phyloP scores from a whole-genome alignment of 345 rosid genomes.

The Adansonia digitata region DNA sequence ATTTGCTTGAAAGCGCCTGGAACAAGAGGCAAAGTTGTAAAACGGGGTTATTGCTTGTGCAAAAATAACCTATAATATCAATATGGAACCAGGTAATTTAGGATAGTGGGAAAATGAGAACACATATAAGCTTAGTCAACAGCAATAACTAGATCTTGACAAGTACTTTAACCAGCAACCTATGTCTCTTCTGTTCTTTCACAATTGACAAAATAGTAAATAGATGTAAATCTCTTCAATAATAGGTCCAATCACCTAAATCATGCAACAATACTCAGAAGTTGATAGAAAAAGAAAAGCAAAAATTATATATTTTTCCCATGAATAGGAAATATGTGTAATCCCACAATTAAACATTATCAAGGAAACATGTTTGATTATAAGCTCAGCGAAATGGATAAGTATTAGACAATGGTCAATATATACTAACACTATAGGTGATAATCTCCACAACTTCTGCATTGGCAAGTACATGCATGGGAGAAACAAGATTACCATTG shows the following conservation, averaged over 20 bases:
- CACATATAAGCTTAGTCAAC: not conserved
- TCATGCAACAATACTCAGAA: not conserved
- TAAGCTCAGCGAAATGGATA: constrained; percentile 10
- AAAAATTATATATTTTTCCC: not conserved
- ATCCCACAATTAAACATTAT: not conserved
- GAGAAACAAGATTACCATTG: constrained; percentile 92
- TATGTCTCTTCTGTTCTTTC: not conserved
- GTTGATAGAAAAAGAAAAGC: not conserved
- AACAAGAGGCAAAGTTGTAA: constrained; percentile 14
- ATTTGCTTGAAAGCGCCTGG: constrained; percentile 91
- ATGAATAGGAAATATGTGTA: not conserved
- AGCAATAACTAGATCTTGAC: not conserved
- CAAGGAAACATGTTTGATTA: not conserved
- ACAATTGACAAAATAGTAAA: not conserved
- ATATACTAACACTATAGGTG: constrained; percentile 74
- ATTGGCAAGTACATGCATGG: constrained; percentile 74
- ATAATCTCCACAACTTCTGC: constrained; percentile 99
- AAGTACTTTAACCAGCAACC: not conserved
- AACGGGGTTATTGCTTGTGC: not conserved
- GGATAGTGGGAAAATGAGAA: not conserved
- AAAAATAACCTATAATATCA: not conserved
- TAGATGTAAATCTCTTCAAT: not conserved
- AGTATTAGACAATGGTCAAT: constrained; percentile 2
- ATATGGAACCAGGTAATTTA: constrained; percentile 7
- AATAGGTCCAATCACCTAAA: not conserved